A percentile compares a stretch with the other conserved stretches of the same genome.
phyloP scores from a whole-genome alignment of 2,329 filamentous ascomycete genomes.

The Fusarium sp. region DNA sequence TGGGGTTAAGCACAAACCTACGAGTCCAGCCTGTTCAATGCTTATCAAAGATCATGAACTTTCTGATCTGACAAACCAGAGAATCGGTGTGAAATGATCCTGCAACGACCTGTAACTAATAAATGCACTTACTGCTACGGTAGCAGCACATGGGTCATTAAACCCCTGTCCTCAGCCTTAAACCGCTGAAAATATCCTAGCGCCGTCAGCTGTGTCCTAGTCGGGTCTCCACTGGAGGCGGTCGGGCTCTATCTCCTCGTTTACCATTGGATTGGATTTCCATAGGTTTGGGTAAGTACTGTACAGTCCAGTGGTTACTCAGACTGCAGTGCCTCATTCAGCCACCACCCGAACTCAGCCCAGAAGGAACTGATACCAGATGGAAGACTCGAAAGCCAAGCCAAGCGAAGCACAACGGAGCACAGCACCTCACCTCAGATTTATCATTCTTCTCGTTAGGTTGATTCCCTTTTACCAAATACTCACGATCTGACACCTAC shows the following conservation, averaged over 20 bases:
- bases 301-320: not conserved
- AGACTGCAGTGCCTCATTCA: slow-evolving; percentile 30
- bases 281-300: not conserved
- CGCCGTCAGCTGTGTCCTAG: slow-evolving; percentile 33
- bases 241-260: slow-evolving; percentile 16
- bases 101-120: not conserved
- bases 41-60: slow-evolving; percentile 10
- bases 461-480: not conserved
- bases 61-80: not conserved
- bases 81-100: slow-evolving; percentile 15
- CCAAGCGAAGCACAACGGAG: not conserved
- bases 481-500: not conserved
- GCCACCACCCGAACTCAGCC: slow-evolving; percentile 32
- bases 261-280: not conserved
- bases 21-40: not conserved
- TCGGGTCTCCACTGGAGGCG: slow-evolving; percentile 19
- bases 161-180: slow-evolving; percentile 40
- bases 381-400: not conserved
- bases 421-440: not conserved
- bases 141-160: slow-evolving; percentile 10
- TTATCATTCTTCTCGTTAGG: not conserved
- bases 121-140: slow-evolving; percentile 3
- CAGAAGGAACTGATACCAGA: not conserved
- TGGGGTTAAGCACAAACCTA: not conserved
- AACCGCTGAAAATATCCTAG: slow-evolving; percentile 35